Conservation (phyloP, 2,329 filamentous ascomycete species). For the Exophiala oligosperma region DNA sequence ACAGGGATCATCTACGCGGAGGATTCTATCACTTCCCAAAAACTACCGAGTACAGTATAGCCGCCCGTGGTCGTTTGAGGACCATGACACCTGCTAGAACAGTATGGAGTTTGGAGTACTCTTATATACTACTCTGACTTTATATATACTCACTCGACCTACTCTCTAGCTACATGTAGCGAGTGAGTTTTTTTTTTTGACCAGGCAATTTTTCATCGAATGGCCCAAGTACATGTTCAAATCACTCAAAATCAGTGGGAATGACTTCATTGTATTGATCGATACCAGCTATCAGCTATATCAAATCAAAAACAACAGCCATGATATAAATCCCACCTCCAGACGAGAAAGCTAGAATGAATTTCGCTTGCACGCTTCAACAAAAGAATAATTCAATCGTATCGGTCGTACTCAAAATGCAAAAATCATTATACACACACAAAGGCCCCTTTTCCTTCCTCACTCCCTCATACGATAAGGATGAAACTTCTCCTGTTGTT, state of each 20-base stretch:
- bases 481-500: no score
- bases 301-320: no score
- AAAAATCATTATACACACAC: background rate
- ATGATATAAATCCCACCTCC: no score
- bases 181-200: no score
- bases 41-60: no score
- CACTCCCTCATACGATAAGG: background rate
- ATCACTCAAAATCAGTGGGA: no score
- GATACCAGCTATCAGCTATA: no score
- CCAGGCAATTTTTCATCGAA: background rate
- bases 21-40: background rate
- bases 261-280: no score
- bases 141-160: background rate
- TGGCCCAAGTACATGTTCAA: conserved; percentile 17
- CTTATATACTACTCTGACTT: background rate
- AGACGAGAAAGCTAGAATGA: no score
- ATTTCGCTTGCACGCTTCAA: conserved; percentile 4
- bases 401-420: conserved; percentile 9
- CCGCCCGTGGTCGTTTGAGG: no score
- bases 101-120: background rate
- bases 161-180: background rate
- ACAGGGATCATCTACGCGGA: no score
- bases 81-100: no score
- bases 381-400: conserved; percentile 7
- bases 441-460: background rate